phyloP scores from a whole-genome alignment of 2,329 filamentous ascomycete species.

The Claviceps monticola region DNA sequence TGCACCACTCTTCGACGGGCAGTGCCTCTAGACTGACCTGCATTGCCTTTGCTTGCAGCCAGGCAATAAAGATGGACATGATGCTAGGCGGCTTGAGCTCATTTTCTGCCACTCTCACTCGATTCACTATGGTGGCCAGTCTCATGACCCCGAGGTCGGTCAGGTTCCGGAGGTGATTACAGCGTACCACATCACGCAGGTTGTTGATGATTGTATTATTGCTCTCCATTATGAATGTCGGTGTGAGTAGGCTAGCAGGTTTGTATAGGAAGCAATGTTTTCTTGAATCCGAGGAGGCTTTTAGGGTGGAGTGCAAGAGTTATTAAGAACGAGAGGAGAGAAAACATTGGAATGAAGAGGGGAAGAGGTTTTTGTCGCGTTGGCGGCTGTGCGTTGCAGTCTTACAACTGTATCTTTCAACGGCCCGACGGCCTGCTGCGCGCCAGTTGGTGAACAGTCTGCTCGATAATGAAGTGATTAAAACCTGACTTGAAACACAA shows the following conservation, averaged over 20 bases:
- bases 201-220: slow-evolving; percentile 8
- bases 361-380: too few species aligned
- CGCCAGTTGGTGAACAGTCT: too few species aligned
- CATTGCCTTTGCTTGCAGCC: slow-evolving; percentile 13
- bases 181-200: slow-evolving; percentile 12
- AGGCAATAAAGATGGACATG: slow-evolving; percentile 14
- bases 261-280: too few species aligned
- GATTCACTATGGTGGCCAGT: slow-evolving; percentile 13
- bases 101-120: slow-evolving; percentile 5
- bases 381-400: too few species aligned
- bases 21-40: neutral
- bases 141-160: slow-evolving; percentile 12
- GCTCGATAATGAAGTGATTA: too few species aligned
- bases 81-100: slow-evolving; percentile 7
- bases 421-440: too few species aligned
- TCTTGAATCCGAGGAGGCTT: too few species aligned
- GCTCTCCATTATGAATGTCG: slow-evolving; percentile 11
- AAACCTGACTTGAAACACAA: too few species aligned
- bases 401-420: too few species aligned
- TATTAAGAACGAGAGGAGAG: too few species aligned
- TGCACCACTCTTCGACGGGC: slow-evolving; percentile 3
- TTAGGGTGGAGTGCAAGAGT: too few species aligned
- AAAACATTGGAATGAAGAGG: too few species aligned
- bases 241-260: neutral
- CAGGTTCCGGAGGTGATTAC: slow-evolving; percentile 10